These are phyloP conservation scores for Leptographium flavum DNA, from an alignment of 2,329 filamentous ascomycete species.

Conservation along the genomic window DNA sequence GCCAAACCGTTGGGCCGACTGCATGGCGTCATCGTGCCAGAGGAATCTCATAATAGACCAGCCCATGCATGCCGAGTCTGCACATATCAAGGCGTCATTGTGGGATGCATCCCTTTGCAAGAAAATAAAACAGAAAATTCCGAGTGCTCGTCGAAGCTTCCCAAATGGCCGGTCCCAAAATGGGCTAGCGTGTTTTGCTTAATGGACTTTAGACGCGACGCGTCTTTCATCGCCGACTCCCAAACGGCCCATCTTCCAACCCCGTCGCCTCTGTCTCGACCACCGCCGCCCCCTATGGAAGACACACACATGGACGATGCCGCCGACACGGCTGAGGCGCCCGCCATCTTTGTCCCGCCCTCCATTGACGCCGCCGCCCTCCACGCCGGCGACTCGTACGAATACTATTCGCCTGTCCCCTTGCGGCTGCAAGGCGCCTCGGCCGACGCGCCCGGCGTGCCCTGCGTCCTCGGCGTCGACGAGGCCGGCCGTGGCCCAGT, in stretches of 20 bases:
- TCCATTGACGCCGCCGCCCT: conserved; percentile 46
- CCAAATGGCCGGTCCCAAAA: too few species aligned
- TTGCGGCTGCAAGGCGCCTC: conserved; percentile 26
- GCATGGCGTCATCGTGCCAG: too few species aligned
- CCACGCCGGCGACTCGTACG: conserved; percentile 52
- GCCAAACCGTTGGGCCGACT: too few species aligned
- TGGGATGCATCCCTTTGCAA: too few species aligned
- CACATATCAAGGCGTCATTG: too few species aligned
- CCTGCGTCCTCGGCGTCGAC: conserved; percentile 77
- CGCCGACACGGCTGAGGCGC: conserved; percentile 18
- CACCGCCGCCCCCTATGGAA: not conserved
- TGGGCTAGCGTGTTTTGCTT: too few species aligned
- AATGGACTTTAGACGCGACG: too few species aligned
- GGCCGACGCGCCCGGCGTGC: conserved; percentile 19
- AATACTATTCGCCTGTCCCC: conserved; percentile 58
- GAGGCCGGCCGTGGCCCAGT: conserved; percentile 90
- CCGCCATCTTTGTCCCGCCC: conserved; percentile 47
- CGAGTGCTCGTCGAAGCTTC: too few species aligned
- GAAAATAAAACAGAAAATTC: too few species aligned
- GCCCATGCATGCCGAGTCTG: too few species aligned
- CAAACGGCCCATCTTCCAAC: not conserved
- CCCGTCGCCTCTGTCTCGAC: not conserved
- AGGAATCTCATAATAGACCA: too few species aligned
- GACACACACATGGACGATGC: conserved; percentile 24
- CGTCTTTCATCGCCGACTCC: not conserved